A percentile compares a stretch with the other conserved stretches of the same genome.
phyloP scores from a whole-genome alignment of 805 yeast genomes.

The Kodamaea nitidulidarum region DNA sequence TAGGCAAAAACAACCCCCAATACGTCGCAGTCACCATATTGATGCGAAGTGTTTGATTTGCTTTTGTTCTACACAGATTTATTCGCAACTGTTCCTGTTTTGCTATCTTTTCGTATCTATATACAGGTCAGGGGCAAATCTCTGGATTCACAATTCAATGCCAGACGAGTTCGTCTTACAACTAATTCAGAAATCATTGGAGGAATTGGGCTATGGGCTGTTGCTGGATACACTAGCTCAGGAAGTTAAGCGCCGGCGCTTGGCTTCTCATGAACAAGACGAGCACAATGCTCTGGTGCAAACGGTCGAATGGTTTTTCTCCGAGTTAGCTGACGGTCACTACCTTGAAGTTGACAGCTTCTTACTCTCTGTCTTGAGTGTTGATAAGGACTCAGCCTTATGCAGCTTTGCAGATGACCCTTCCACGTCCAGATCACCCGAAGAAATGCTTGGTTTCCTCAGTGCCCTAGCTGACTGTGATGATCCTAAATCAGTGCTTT shows the following conservation, averaged over 20 bases:
- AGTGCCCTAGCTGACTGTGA: constrained; percentile 3
- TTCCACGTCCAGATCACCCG: background rate
- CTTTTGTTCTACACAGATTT: background rate
- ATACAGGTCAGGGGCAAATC: constrained; percentile 2
- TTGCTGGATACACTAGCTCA: constrained; percentile 20
- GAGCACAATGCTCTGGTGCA: constrained; percentile 6
- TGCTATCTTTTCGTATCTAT: background rate
- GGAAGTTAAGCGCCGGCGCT: constrained; percentile 10
- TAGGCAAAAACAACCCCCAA: too few relatives aligned
- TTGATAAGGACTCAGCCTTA: background rate
- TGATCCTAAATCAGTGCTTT: constrained; percentile 10
- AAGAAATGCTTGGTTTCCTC: constrained; percentile 2
- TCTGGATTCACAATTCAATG: constrained; percentile 1
- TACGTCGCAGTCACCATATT: too few relatives aligned
- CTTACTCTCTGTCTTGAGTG: constrained; percentile 9
- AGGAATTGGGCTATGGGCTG: constrained; percentile 27
- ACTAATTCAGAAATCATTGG: constrained; percentile 26
- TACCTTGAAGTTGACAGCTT: constrained; percentile 15
- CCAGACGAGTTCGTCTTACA: constrained; percentile 24
- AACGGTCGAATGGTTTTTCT: constrained; percentile 17
- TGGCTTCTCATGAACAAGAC: constrained; percentile 5
- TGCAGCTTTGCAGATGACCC: background rate
- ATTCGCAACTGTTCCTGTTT: background rate
- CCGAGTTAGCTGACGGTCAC: constrained; percentile 13
- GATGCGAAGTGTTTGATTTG: background rate